These are phyloP conservation scores for Myxozyma vanderwaltii DNA, from an alignment of 805 yeast genomes.

Conservation along the genomic window DNA sequence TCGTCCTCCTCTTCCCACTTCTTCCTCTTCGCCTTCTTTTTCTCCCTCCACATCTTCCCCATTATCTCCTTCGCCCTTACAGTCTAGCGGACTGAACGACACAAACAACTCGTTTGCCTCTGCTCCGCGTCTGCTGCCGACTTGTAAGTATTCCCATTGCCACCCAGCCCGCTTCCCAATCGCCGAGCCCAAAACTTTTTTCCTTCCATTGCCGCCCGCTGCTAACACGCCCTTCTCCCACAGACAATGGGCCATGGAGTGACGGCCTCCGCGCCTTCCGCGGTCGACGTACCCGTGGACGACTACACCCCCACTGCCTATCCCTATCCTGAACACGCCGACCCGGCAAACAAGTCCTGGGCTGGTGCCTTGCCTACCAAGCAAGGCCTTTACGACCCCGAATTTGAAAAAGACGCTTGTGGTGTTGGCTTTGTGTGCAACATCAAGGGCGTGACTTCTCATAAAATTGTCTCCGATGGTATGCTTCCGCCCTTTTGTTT, in stretches of 20 bases:
- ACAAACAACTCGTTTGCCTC: constrained; percentile 1
- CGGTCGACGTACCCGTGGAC: constrained; percentile 16
- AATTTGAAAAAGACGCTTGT: constrained; percentile 93
- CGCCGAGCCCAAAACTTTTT: neutral
- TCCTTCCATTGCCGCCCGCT: neutral
- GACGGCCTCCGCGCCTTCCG: constrained; percentile 19
- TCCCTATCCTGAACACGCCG: constrained; percentile 28
- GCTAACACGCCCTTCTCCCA: neutral
- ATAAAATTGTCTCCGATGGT: constrained; percentile 92
- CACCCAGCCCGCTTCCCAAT: neutral
- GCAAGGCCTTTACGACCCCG: constrained; percentile 92
- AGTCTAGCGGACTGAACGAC: constrained; percentile 1
- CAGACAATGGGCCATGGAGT: constrained; percentile 32
- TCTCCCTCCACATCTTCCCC: neutral
- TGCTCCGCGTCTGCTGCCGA: constrained; percentile 6
- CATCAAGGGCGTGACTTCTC: constrained; percentile 83
- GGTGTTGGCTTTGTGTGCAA: constrained; percentile 98
- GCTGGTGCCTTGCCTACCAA: constrained; percentile 83
- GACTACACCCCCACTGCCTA: constrained; percentile 28
- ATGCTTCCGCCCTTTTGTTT: constrained; percentile 29
- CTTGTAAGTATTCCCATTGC: constrained; percentile 5
- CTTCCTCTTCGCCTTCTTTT: neutral
- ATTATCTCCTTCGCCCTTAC: neutral
- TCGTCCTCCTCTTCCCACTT: neutral
- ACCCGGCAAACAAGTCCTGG: constrained; percentile 82